Evolutionary conservation across 2,329 filamentous ascomycete species (phyloP).

Genomic region (Aspergillus flavus): DNA sequence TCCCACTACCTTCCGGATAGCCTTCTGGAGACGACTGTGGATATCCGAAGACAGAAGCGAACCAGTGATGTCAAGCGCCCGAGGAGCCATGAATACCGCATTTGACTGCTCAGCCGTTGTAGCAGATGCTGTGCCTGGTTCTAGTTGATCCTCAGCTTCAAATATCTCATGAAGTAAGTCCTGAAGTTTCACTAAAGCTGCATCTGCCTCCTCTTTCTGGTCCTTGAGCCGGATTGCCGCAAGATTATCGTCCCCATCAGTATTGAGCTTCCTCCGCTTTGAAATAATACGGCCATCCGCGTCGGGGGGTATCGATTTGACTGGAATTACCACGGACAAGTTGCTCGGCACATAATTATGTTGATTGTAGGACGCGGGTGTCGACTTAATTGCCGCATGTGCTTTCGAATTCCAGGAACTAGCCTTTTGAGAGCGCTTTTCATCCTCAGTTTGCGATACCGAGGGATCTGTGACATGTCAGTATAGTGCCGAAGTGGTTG

Average conservation of each 20-base stretch:
- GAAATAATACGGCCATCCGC: slow-evolving; percentile 37
- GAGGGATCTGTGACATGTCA: slow-evolving; percentile 37
- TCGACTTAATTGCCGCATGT: slow-evolving; percentile 43
- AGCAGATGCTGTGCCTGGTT: slow-evolving; percentile 53
- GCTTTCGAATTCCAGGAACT: slow-evolving; percentile 28
- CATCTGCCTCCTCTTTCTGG: slow-evolving; percentile 78
- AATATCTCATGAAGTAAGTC: slow-evolving; percentile 72
- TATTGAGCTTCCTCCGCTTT: slow-evolving; percentile 55
- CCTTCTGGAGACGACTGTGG: slow-evolving; percentile 72
- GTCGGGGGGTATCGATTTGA: slow-evolving; percentile 43
- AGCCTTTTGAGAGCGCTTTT: slow-evolving; percentile 24
- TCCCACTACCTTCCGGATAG: slow-evolving; percentile 71
- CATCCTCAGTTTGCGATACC: slow-evolving; percentile 27
- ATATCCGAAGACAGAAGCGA: slow-evolving; percentile 65
- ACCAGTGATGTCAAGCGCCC: slow-evolving; percentile 36
- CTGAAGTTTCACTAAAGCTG: slow-evolving; percentile 70
- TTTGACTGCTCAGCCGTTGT: slow-evolving; percentile 45
- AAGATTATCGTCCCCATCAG: slow-evolving; percentile 58
- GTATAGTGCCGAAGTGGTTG: slow-evolving; percentile 9
- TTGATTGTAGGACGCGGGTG: slow-evolving; percentile 40
- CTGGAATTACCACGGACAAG: slow-evolving; percentile 53
- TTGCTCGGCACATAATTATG: slow-evolving; percentile 31
- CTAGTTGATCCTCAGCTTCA: slow-evolving; percentile 72
- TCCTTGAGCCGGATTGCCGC: slow-evolving; percentile 66
- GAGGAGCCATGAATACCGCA: slow-evolving; percentile 54